Evolutionary conservation across 2,329 filamentous ascomycete genomes (phyloP).

Genomic region (Monosporascus ibericus): DNA sequence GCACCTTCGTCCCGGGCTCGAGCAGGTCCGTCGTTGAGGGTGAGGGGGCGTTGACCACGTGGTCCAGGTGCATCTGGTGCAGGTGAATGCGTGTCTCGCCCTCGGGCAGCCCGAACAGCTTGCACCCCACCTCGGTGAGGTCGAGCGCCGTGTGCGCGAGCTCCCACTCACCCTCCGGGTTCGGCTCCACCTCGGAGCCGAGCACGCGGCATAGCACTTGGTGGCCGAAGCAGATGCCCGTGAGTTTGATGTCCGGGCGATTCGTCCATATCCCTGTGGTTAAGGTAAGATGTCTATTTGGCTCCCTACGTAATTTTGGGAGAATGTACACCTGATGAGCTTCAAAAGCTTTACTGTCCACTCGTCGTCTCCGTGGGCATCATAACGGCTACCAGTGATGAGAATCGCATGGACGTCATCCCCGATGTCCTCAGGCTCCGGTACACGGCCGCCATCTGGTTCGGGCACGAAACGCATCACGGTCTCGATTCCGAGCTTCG

Average conservation of each 20-base stretch:
- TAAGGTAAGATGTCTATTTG: too few relatives aligned
- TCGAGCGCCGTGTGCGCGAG: conserved; percentile 59
- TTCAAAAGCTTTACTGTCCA: conserved; percentile 70
- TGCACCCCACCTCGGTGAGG: conserved; percentile 59
- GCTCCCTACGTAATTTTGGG: too few relatives aligned
- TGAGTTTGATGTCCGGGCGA: conserved; percentile 48
- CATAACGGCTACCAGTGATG: conserved; percentile 63
- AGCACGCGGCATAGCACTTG: conserved; percentile 70
- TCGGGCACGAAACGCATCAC: conserved; percentile 49
- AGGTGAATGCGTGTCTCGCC: conserved; percentile 40
- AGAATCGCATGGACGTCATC: conserved; percentile 67
- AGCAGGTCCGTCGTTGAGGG: conserved; percentile 50
- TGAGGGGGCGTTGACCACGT: conserved; percentile 43
- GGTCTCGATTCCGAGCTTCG: conserved; percentile 48
- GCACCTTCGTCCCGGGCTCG: conserved; percentile 32
- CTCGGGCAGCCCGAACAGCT: conserved; percentile 57
- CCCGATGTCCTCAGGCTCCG: conserved; percentile 38
- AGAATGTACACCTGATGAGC: conserved; percentile 35
- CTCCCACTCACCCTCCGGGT: conserved; percentile 64
- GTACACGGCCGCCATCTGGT: conserved; percentile 40
- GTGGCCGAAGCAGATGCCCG: conserved; percentile 78
- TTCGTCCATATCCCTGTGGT: conserved; percentile 41
- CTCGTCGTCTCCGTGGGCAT: conserved; percentile 62
- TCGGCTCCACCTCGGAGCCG: conserved; percentile 60
- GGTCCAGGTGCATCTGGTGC: conserved; percentile 77